Percentiles rank a stretch among this genome's conserved stretches.
Evolutionary conservation across 768 basidiomycete genomes (phyloP).

Genomic region (Rhodotorula babjevae): DNA sequence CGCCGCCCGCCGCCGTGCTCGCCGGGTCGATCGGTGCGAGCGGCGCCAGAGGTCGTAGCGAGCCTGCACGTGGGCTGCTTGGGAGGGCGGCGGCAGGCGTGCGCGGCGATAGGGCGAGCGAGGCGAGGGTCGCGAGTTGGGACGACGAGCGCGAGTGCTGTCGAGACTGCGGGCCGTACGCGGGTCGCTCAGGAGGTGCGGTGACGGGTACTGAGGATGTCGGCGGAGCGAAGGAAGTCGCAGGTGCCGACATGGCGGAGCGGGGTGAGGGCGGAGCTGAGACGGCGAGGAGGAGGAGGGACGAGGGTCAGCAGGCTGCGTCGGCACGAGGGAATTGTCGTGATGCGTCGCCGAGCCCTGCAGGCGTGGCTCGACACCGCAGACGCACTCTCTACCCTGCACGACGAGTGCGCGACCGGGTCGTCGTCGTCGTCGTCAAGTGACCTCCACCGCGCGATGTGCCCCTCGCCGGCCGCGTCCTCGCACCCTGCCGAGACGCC

Average conservation of each 20-base stretch:
- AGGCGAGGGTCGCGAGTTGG: slow-evolving; percentile 29
- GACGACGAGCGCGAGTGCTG: slow-evolving; percentile 36
- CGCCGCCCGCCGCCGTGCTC: background rate
- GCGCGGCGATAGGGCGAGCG: slow-evolving; percentile 22
- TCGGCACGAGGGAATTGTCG: too few relatives aligned
- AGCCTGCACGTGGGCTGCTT: background rate
- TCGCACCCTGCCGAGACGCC: too few relatives aligned
- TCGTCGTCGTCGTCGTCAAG: too few relatives aligned
- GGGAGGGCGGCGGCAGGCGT: background rate
- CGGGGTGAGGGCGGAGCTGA: too few relatives aligned
- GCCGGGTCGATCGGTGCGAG: background rate
- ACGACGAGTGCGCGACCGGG: too few relatives aligned
- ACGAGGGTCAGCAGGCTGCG: too few relatives aligned
- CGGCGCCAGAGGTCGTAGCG: background rate
- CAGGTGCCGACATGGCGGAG: background rate
- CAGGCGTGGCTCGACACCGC: too few relatives aligned
- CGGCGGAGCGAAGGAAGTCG: background rate
- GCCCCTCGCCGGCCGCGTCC: too few relatives aligned
- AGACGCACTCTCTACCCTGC: too few relatives aligned
- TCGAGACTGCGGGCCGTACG: slow-evolving; percentile 3
- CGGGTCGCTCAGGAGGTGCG: background rate
- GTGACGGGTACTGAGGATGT: background rate
- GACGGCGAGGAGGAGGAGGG: too few relatives aligned
- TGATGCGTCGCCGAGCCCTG: too few relatives aligned
- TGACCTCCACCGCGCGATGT: too few relatives aligned